Evolutionary conservation across 1,139 yeast genomes (phyloP), one percentile per base, ranked within the genome.

Genomic region (Zhuliangozyma parablackwelliae): DNA sequence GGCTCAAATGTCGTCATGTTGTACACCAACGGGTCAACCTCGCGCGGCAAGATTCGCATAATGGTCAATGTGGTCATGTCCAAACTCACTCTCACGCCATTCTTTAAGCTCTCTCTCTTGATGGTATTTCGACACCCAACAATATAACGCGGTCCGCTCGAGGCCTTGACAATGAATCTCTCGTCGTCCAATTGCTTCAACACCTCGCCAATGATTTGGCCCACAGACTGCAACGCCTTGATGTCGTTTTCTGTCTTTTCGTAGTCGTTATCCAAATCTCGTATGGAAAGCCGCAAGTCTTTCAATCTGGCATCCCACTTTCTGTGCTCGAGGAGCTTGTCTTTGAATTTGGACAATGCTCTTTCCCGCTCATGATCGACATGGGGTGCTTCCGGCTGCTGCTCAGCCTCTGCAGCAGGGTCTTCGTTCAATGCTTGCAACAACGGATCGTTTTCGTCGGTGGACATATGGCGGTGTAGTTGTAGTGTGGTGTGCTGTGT

Each of bases 1-100:
- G 96, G 97, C 62, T 90, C 96, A 57, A 92, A 89, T 2, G 95
- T 83, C 6, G 98, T 92, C 99, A 94, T 94, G 63, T 92, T 94
- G 65, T 92, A 94, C 45, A 94, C 98, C 59, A 92, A 74, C 20
- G 99, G 99, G 63, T 94, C 98, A 34, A 95, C 97, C 62, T 94
- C 99, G 54, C 99, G 79, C 23, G 99, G 98, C 53, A 94, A 74
- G 36, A 94, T 83, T 54, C 98, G 78, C 99, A 94, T 94, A 46
- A 94, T 92, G 12, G 99, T 94, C 51, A 94, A 74, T 1, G 99
- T 94, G 12, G 98, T 94, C 87, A 94, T 94, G 61, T 94, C 99
- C 48, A 94, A 73, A 13, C 97, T 92, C 34, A 94, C 99, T 55
- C 99, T 78, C 16, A 90, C 92, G 33, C 98, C 98, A 61, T 90